These are phyloP conservation scores for Ophiocytium majus DNA, from an alignment of 352 stramenopile species.

Conservation along the genomic window DNA sequence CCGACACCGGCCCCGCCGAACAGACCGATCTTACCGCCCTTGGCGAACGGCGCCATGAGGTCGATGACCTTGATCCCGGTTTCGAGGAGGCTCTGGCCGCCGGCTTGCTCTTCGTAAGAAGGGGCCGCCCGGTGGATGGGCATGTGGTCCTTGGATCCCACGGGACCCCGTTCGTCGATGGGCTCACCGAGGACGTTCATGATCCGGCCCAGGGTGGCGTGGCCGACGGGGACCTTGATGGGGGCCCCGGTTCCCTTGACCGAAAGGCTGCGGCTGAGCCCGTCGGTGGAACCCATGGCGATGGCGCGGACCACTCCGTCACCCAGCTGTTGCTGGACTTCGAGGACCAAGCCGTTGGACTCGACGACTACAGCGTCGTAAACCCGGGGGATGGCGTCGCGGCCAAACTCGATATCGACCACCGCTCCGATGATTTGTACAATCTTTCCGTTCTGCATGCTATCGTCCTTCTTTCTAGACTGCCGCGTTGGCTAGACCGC, in stretches of 20 bases:
- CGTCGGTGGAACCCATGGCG: constrained; percentile 92
- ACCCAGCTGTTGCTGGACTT: constrained; percentile 90
- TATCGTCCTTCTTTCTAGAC: too few species aligned
- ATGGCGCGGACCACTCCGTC: constrained; percentile 94
- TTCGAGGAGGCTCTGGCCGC: constrained; percentile 86
- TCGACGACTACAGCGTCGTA: constrained; percentile 82
- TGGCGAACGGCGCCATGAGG: constrained; percentile 90
- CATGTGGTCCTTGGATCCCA: constrained; percentile 73
- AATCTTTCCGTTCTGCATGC: constrained; percentile 57
- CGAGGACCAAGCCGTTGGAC: constrained; percentile 77
- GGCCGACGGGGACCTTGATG: constrained; percentile 84
- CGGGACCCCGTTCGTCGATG: constrained; percentile 89
- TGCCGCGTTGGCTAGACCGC: too few species aligned
- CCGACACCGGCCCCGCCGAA: constrained; percentile 94
- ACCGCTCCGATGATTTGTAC: constrained; percentile 94
- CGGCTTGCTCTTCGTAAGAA: constrained; percentile 83
- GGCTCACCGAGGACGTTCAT: constrained; percentile 96
- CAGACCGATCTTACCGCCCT: constrained; percentile 96
- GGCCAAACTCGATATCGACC: constrained; percentile 94
- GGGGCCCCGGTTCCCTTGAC: constrained; percentile 84
- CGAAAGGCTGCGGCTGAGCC: constrained; percentile 87
- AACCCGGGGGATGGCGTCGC: constrained; percentile 88
- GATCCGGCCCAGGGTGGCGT: constrained; percentile 89
- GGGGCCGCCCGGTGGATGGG: constrained; percentile 87
- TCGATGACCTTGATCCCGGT: constrained; percentile 95